Base-by-base conservation (phyloP, 805 yeast species). In the Candida pini region DNA sequence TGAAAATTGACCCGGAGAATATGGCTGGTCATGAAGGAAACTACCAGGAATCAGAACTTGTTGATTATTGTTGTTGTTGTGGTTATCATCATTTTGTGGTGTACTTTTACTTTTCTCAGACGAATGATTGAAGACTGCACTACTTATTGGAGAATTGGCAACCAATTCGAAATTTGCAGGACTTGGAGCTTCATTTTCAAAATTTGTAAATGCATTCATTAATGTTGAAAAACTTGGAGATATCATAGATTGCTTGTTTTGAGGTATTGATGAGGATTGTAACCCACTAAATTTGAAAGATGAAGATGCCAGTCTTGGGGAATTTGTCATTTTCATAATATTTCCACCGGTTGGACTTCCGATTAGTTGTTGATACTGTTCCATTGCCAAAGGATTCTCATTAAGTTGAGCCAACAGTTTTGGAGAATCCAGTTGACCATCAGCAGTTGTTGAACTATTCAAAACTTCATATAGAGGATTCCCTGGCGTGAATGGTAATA, bases 141-240 rank as follows among this genome's bases (percentile, higher is more conserved):
- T n/a, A n/a, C n/a, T n/a, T n/a, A n/a, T n/a, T 2, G 46, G 43
- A 4, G 45, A 31, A 12, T 36, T 27, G 2, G 45, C 40, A 4
- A 40, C 23, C 24, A 42, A 28, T 17, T 47, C 54, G 19, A 48
- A 44, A 18, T 39, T 44, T 7, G 47, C 51, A 2, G 58, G 61
- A 21, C 54, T 46, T 6, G 56, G 51, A 2, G 37, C 45, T 7
- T 40, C 47, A 29, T 38, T 36, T n/a, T 51, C 56, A 31, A 54
- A 52, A 27, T 46, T 49, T 16, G 58, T 53, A 38, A 54, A 54
- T 6, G 56, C 56, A 22, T 33, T 44, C 32, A 54, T 44, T 33
- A 55, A 36, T 16, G 48, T 43, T 6, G 58, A 50, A 28, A 54
- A 50, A 9, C 49, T 39, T 10, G 60, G 58, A 12, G 56, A 53